Base-by-base conservation (phyloP, 805 yeast genomes). In the Kodamaea hsintzibuensis region DNA sequence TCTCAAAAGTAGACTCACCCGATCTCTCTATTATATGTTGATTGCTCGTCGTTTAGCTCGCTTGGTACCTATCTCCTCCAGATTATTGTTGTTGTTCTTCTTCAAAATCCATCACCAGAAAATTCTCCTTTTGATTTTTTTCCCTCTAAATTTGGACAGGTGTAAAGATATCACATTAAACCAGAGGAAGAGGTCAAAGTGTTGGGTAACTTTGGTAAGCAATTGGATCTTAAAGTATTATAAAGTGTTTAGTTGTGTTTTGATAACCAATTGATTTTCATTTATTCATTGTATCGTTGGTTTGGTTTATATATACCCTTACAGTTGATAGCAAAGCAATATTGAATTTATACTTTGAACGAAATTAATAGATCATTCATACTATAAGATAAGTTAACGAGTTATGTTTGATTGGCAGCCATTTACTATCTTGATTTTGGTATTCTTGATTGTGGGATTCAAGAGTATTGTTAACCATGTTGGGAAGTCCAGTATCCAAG, bases 391-490 rank as follows among this genome's bases (percentile, higher is more conserved):
- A n/a, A n/a, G n/a, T n/a, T n/a, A n/a, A n/a, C n/a, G n/a, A 38
- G 6, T 1, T 12, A 61, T 63, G 65, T 56, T 73, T 17, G 76
- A 74, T 50, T 62, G 72, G 25, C 60, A 62, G 27, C 71, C 79
- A 3, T 66, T 64, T 39, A 72, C 77, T 4, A 46, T 78, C 38
- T 53, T 76, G 14, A 25, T 72, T 12, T 19, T 64, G 13, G 70
- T 77, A 18, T 59, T 79, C 10, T 49, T 62, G 2, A 69, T 80
- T 3, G 71, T 81, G 27, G 52, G 72, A 12, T 19, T 72, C 19
- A 68, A 80, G 56, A 71, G 75, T 56, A 25, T 66, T 1, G 64
- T 82, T 9, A 56, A 59, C 5, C 57, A 62, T 18, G 57, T 81
- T n/a, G 80, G 82, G 16, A 58, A 70, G 60, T 27, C 65, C 13